Evolutionary conservation across 345 rosid genomes (phyloP).

Genomic region (Toxicodendron radicans): DNA sequence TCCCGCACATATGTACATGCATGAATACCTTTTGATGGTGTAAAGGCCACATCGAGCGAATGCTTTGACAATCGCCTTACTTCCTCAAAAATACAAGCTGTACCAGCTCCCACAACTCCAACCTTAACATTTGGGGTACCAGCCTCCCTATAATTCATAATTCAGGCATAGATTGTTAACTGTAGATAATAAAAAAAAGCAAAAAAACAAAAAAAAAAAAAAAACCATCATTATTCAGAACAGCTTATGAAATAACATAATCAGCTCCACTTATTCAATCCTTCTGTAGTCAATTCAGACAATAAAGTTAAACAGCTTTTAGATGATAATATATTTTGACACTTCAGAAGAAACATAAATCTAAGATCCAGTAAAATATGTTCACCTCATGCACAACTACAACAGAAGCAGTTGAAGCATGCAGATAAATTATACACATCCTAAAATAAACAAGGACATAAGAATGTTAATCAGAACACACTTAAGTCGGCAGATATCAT

Average conservation of each 20-base stretch:
- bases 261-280: neutral
- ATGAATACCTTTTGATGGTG: slow-evolving; percentile 83
- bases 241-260: neutral
- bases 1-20: neutral
- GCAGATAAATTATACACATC: neutral
- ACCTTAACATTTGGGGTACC: slow-evolving; percentile 69
- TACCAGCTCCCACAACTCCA: slow-evolving; percentile 90
- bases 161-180: neutral
- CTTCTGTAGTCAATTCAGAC: neutral
- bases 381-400: slow-evolving; percentile 2
- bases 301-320: neutral
- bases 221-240: neutral
- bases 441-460: neutral
- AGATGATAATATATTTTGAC: neutral
- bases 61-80: slow-evolving; percentile 39
- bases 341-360: neutral
- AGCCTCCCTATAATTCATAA: slow-evolving; percentile 58
- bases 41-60: slow-evolving; percentile 64
- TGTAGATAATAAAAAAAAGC: neutral
- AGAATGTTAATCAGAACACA: slow-evolving; percentile 8
- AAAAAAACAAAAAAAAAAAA: neutral
- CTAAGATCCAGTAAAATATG: neutral
- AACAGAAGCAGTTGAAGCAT: neutral
- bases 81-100: slow-evolving; percentile 76
- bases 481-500: neutral